Evolutionary conservation across 768 basidiomycete genomes (phyloP), one percentile per base, ranked within the genome.

Genomic region (Podaxis mareebaensis): DNA sequence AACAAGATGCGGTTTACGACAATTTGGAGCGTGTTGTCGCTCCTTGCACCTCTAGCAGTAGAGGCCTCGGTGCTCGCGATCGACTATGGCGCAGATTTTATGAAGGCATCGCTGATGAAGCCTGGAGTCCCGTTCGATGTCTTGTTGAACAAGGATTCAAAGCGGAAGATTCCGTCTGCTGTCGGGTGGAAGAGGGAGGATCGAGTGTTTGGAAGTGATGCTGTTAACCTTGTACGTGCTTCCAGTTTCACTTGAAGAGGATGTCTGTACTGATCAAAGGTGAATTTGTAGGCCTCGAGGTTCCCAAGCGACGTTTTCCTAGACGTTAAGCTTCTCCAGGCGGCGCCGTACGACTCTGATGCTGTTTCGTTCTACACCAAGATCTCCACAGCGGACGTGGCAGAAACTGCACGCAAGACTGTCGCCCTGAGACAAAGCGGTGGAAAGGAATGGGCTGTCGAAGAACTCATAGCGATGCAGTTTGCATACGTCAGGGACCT

Each of bases 81-180:
- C 71, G 97, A 99, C 86, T 98, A 97, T 85, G 97, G 97, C 72
- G 86, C 93, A 17, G 97, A 99, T 77, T 96, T 89, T 85, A 98
- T 96, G 71, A 99, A 98, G 76, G 93, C 95, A 30, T 96, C 95
- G 3, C 79, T 99, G 62, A 90, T 98, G 83, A 96, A 95, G 71
- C 95, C 95, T 1, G 95, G 94, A 51, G 77, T 92, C 36, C 95
- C 96, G 3, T 96, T 99, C 69, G 97, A 99, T 76, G 93, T 99
- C 33, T 82, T 99, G 28, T 81, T 99, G 61, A 97, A 98, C 79
- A 93, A 93, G 73, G 96, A 98, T 73, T 97, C 95, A 30, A 99
- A 98, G 79, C 83, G 97, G 64, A 99, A 99, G 78, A 93, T 97
- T 33, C 90, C 92, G 67, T 87, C 91, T 15, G 85, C 89, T 1